Conservation (phyloP, 2,329 filamentous ascomycete genomes). For the Zasmidium angulare region DNA sequence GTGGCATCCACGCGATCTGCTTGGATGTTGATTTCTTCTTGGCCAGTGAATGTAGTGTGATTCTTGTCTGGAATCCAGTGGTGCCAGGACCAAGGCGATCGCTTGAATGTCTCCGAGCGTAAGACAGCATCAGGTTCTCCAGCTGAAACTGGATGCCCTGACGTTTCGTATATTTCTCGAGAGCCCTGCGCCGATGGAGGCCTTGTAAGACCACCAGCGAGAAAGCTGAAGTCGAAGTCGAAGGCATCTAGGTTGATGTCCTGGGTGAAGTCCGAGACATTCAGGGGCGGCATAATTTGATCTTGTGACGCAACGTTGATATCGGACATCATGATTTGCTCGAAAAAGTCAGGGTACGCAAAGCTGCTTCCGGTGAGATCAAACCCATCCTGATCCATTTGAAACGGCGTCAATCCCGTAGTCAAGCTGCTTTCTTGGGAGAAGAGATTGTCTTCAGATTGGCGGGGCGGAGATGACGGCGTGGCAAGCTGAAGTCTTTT, state of each 20-base stretch:
- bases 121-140: constrained; percentile 18
- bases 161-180: neutral
- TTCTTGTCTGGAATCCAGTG: constrained; percentile 28
- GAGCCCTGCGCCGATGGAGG: constrained; percentile 17
- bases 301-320: constrained; percentile 1
- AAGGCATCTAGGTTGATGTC: constrained; percentile 23
- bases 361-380: constrained; percentile 7
- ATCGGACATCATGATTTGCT: constrained; percentile 31
- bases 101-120: constrained; percentile 25
- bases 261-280: constrained; percentile 28
- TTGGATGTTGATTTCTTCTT: constrained; percentile 26
- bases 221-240: constrained; percentile 29
- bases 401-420: constrained; percentile 1
- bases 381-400: constrained; percentile 2
- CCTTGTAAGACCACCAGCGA: constrained; percentile 23
- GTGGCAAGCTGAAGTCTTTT: constrained; percentile 5
- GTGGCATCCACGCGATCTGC: constrained; percentile 21
- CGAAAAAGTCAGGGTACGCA: constrained; percentile 31
- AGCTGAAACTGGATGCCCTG: neutral
- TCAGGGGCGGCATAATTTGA: constrained; percentile 16
- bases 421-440: constrained; percentile 1
- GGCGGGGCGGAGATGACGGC: constrained; percentile 6
- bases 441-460: neutral
- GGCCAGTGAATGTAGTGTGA: constrained; percentile 22
- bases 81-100: constrained; percentile 29